Base-by-base conservation (phyloP, 305 asterid species). In the Rubia occidens region DNA sequence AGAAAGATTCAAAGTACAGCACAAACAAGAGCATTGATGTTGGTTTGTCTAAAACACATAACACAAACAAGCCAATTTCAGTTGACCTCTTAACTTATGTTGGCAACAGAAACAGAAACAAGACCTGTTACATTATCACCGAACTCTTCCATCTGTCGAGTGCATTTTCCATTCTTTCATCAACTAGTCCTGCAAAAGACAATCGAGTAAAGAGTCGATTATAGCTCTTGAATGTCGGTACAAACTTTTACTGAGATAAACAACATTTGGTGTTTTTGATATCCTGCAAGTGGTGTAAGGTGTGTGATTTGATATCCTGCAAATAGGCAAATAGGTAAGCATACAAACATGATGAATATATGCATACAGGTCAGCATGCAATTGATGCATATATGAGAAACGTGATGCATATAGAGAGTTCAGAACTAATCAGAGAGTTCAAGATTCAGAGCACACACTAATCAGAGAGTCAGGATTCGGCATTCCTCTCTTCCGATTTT, bases 111-210 rank as follows among this genome's bases (percentile, higher is more conserved):
- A 72, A 64, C 71, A 63, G 51, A 63, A 63, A 55, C 13, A 60
- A 60, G 56, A 49, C 20, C 56, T 49, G 56, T 49, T 49, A 17
- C 58, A 53, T n/a, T 53, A 53, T 53, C 39, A 35, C 39, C 39
- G 51, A 44, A 15, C 51, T 11, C 51, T 44, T 60, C 43, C 69
- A 71, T 70, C 71, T 29, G 64, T 71, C 73, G 51, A 69, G 17
- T 44, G 70, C 60, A 73, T 73, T 67, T 44, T 71, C 70, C 71
- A 8, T 63, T 61, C 54, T 76, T 17, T n/a, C 74, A 37, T 74
- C 82, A 71, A 26, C 82, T 79, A 84, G 77, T 80, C 77, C 89
- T 84, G 84, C 59, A n/a, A 64, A 35, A 74, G 51, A 60, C 3
- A n/a, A 59, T 32, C 11, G 26, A 47, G 39, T 18, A 53, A 42